Conservation (phyloP, 73 alveolate genomes). For the Tetrahymena elliotti region DNA sequence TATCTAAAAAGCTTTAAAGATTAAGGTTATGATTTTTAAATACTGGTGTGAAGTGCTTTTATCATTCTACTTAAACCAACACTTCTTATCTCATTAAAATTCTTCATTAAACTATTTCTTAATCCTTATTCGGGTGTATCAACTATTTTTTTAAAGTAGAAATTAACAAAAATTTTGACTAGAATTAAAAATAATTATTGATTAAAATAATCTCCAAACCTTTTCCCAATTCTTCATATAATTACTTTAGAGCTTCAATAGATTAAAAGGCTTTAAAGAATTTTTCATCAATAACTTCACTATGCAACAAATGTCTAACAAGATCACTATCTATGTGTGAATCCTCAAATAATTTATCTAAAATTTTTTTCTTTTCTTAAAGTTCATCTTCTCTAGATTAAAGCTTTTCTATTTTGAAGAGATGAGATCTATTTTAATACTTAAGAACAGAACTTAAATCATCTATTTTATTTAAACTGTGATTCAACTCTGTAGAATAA, state of each 20-base stretch:
- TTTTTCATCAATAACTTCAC: neutral
- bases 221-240: neutral
- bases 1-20: neutral
- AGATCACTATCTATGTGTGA: neutral
- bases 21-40: neutral
- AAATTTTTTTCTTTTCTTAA: neutral
- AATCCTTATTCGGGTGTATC: neutral
- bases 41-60: neutral
- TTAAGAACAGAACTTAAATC: neutral
- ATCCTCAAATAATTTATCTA: neutral
- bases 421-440: neutral
- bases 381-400: neutral
- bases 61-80: neutral
- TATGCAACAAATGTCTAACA: neutral
- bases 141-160: neutral
- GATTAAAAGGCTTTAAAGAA: neutral
- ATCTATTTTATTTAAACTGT: neutral
- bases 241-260: neutral
- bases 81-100: neutral
- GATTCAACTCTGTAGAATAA: neutral
- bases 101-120: neutral
- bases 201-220: neutral
- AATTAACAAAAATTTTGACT: neutral
- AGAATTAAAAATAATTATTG: neutral
- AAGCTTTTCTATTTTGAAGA: neutral